These are phyloP conservation scores for Fusarium pseudograminearum DNA, from an alignment of 2,329 filamentous ascomycete genomes.

Conservation along the genomic window DNA sequence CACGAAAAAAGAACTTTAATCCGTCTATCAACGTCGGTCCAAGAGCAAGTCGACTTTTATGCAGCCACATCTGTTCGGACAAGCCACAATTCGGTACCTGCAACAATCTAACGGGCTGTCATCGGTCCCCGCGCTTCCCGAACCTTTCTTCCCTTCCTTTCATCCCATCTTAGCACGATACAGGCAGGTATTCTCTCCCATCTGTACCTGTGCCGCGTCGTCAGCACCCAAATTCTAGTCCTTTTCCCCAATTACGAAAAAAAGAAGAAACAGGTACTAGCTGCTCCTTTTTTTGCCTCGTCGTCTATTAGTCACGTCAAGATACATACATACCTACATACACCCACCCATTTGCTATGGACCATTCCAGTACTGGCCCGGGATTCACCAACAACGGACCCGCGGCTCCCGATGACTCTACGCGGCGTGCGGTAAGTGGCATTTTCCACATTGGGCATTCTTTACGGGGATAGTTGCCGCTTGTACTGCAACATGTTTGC, in stretches of 20 bases:
- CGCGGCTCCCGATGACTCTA: conserved; percentile 54
- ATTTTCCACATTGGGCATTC: conserved; percentile 18
- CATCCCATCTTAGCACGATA: conserved; percentile 4
- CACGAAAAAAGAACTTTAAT: conserved; percentile 1
- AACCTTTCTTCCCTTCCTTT: conserved; percentile 7
- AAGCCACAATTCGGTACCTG: conserved; percentile 16
- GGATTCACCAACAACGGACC: conserved; percentile 33
- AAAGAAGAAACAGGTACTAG: not conserved
- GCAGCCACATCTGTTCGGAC: conserved; percentile 19
- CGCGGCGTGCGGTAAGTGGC: conserved; percentile 54
- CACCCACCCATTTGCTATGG: conserved; percentile 24
- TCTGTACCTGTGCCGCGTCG: conserved; percentile 1
- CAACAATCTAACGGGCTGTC: not conserved
- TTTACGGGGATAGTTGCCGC: not conserved
- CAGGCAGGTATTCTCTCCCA: not conserved
- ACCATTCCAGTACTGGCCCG: conserved; percentile 30
- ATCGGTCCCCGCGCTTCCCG: conserved; percentile 37
- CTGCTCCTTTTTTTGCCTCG: not conserved
- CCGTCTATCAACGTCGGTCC: too few relatives aligned
- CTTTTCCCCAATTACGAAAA: not conserved
- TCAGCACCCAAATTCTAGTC: conserved; percentile 8
- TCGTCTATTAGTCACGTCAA: not conserved
- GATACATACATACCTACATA: not conserved
- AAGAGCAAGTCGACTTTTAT: not conserved
- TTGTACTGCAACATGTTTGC: not conserved